A percentile compares a stretch with the other conserved stretches of the same genome.
These are phyloP conservation scores for Aureobasidium sp. DNA, from an alignment of 2,329 filamentous ascomycete species.

Conservation along the genomic window DNA sequence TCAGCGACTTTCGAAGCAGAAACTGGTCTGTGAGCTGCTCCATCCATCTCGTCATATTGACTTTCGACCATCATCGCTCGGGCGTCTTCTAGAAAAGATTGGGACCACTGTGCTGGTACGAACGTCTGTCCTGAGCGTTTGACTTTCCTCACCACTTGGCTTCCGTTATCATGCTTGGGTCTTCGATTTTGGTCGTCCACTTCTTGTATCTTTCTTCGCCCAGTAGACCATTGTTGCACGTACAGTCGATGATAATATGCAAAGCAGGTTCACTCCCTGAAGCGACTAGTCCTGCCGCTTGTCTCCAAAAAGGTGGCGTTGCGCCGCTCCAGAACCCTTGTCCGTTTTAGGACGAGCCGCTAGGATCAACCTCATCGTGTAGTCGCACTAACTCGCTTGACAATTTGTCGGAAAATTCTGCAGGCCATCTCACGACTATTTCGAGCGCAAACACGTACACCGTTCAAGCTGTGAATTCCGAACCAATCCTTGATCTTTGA, in stretches of 20 bases:
- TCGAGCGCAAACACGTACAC: not conserved
- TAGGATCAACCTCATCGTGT: not conserved
- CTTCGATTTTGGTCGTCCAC: not conserved
- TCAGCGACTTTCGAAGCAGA: not conserved
- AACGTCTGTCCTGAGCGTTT: slow-evolving; percentile 12
- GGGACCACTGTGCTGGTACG: slow-evolving; percentile 4
- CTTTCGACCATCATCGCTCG: slow-evolving; percentile 1
- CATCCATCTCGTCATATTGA: slow-evolving; percentile 6
- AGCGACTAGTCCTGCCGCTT: not conserved
- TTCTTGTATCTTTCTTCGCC: not conserved
- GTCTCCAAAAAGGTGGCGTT: not conserved
- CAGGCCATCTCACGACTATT: not conserved
- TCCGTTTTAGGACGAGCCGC: slow-evolving; percentile 3
- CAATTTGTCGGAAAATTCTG: not conserved
- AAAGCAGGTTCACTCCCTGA: not conserved
- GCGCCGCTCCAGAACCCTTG: not conserved
- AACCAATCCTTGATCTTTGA: not conserved
- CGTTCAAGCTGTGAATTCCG: not conserved
- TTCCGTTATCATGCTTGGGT: not conserved
- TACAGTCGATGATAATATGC: not conserved
- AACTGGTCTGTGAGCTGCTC: slow-evolving; percentile 2
- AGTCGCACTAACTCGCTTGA: not conserved
- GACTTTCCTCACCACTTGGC: not conserved
- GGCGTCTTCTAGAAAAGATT: slow-evolving; percentile 7
- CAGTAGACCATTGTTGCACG: not conserved